Evolutionary conservation across 176 grass and related monocot genomes (phyloP), one percentile per base, ranked within the genome.

Genomic region (Carex kokanica): DNA sequence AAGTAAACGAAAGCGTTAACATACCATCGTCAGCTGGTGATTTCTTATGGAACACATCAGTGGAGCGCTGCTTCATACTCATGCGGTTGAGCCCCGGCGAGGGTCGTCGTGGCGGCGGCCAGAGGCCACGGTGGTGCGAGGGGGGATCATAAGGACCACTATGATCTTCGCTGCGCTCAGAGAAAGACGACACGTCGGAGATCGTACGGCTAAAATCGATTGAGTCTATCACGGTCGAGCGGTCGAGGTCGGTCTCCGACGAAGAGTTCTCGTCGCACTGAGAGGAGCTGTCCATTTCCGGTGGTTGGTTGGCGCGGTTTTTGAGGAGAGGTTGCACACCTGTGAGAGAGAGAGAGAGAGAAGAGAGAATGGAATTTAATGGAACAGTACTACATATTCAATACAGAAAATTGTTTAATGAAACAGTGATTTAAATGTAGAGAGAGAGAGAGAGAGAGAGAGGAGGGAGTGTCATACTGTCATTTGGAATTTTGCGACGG

Each of bases 181-280:
- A 99, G 86, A 89, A 95, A 23, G 96, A 80, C 8, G 96, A 99
- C 27, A 88, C 88, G 54, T 93, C 85, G 13, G 96, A 99, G 83
- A 87, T 85, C 27, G 91, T 93, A 54, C 96, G 89, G 86, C 96
- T 95, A 69, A 88, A 91, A 82, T 90, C 87, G 49, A 84, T 84
- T 7, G 83, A 83, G 52, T 89, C 85, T 21, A 86, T 69, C 6
- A 54, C 74, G 32, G 93, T 93, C 10, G 92, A 94, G 54, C 81
- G 78, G 21, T 81, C 85, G n/a, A 86, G 78, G 69, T 85, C 83
- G 1, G 83, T 81, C 29, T 87, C 87, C 34, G 78, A 69, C 85
- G 90, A 89, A 16, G 86, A 95, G 55, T 87, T 91, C 83, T 93
- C 89, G 78, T 99, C 96, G 88, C 67, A 81, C 14, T 52, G 88